These are phyloP conservation scores for Serendipita indica DNA, from an alignment of 768 basidiomycete species.

Conservation along the genomic window DNA sequence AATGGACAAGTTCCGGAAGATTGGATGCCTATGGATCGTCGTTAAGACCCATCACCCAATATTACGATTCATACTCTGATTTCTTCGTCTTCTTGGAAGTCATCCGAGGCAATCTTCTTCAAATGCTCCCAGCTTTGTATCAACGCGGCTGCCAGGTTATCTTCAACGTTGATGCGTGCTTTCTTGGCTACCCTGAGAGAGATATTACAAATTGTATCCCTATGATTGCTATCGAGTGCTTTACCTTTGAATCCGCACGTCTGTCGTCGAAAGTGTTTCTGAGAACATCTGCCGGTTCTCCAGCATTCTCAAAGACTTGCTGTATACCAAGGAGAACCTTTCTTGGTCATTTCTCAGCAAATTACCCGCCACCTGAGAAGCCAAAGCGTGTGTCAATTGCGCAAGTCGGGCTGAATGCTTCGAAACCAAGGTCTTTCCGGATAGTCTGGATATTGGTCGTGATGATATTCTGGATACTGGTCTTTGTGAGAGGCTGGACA, in stretches of 20 bases:
- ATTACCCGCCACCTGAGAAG: neutral
- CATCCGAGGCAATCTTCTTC: slow-evolving; percentile 33
- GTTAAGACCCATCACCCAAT: neutral
- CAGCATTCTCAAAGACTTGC: neutral
- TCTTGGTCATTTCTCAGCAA: neutral
- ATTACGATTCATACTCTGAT: slow-evolving; percentile 34
- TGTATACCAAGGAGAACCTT: neutral
- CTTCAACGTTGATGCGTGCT: slow-evolving; percentile 51
- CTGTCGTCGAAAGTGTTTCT: neutral
- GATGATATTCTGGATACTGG: neutral
- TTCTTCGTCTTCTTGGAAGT: slow-evolving; percentile 47
- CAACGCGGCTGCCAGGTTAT: slow-evolving; percentile 46
- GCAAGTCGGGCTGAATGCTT: neutral
- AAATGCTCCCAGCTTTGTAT: slow-evolving; percentile 37
- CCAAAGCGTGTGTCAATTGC: neutral
- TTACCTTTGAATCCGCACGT: neutral
- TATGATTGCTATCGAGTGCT: neutral
- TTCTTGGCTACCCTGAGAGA: slow-evolving; percentile 47
- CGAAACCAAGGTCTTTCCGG: neutral
- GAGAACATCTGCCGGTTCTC: neutral
- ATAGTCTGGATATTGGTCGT: neutral
- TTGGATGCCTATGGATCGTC: slow-evolving; percentile 32
- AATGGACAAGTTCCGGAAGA: slow-evolving; percentile 57
- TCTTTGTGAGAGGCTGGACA: neutral
- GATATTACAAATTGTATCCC: neutral